A percentile compares a stretch with the other conserved stretches of the same genome.
phyloP scores from a whole-genome alignment of 2,329 filamentous ascomycete species.

The Colletotrichum gloeosporioides region DNA sequence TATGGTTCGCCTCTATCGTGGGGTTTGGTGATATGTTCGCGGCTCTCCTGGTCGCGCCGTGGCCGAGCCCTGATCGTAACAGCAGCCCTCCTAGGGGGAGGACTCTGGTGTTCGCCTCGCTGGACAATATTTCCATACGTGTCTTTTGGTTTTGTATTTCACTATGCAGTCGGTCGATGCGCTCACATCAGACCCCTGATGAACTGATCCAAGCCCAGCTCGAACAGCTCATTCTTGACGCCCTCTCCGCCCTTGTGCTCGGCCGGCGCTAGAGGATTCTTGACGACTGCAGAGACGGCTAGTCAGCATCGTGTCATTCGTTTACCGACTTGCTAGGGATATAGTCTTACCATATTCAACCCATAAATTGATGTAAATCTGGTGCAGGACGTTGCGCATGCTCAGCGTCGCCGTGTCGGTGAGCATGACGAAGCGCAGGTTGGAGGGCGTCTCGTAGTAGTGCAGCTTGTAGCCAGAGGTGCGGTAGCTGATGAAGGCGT shows the following conservation, averaged over 20 bases:
- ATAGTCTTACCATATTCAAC: conserved; percentile 82
- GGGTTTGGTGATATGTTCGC: not conserved
- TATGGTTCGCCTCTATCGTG: not conserved
- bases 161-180: not conserved
- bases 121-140: not conserved
- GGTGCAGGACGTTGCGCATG: conserved; percentile 92
- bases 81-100: not conserved
- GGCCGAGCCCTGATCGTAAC: not conserved
- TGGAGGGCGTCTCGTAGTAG: conserved; percentile 97
- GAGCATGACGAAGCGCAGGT: conserved; percentile 94
- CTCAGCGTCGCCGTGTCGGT: conserved; percentile 89
- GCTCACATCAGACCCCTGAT: conserved; percentile 68
- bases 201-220: conserved; percentile 78
- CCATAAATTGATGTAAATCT: conserved; percentile 98
- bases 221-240: conserved; percentile 75
- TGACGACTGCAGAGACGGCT: conserved; percentile 58
- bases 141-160: not conserved
- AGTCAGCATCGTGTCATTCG: conserved; percentile 22
- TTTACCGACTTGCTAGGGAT: no score
- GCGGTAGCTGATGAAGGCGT: conserved; percentile 92
- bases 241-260: conserved; percentile 73
- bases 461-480: conserved; percentile 97
- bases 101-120: not conserved
- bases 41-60: not conserved
- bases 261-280: conserved; percentile 72